Base-by-base conservation (phyloP, 2,329 filamentous ascomycete species). In the Fusarium verrucosum region DNA sequence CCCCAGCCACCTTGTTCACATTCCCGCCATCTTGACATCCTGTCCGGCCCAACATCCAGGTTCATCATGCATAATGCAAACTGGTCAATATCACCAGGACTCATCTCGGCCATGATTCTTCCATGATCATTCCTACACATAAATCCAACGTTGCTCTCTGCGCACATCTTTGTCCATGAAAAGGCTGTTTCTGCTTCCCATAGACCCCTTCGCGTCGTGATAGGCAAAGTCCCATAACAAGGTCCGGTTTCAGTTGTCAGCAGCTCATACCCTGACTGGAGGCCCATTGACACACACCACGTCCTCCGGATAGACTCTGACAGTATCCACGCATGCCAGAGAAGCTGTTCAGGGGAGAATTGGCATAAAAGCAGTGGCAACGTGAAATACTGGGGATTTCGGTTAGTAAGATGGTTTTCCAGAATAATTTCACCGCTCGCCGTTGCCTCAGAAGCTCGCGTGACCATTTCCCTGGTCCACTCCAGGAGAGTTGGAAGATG, bases 241-340 rank as follows among this genome's bases (percentile, higher is more conserved):
- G 23, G 50, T 1, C 62, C 62, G 8, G 11, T 19, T 5, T 58
- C 60, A 16, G 49, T 67, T 22, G 58, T 66, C 2, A 66, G 23
- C 11, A 65, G 13, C 19, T 59, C 36, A 32, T 70, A 71, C 5
- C 65, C 50, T 11, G 61, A 56, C 26, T 68, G 49, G 4, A 71
- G 53, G n/a, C 65, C 54, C 22, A 59, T 56, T 0, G 60, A 64
- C 9, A 73, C 35, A 20, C 70, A 50, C 65, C 72, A 75, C 1
- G 72, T 74, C 10, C 74, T 69, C 7, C 74, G 62, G n/a, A 73
- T 50, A 20, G 67, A 71, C 51, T 76, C 74, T 4, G 73, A 63
- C 2, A 76, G 43, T 19, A 76, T 68, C 73, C 73, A 76, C 5
- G 72, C 65, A 28, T 73, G 65, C 73, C 73, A 75, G 1, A 70